A percentile compares a stretch with the other conserved stretches of the same genome.
Evolutionary conservation across 2,329 filamentous ascomycete genomes (phyloP).

Genomic region (Neurospora crassa): DNA sequence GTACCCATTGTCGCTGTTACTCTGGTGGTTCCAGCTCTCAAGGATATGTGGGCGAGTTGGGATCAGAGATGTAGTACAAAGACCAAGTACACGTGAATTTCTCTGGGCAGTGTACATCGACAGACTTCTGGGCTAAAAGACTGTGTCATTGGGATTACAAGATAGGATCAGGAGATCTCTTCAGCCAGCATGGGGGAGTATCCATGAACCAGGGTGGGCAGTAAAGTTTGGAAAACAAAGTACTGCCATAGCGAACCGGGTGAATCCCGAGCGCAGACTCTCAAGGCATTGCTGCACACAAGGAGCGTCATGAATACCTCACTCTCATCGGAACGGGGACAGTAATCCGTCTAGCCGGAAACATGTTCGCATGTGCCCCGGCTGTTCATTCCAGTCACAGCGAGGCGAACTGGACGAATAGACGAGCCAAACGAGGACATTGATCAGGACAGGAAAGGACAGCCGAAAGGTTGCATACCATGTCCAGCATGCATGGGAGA

Average conservation of each 20-base stretch:
- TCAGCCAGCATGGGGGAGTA: neutral
- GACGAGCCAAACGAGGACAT: neutral
- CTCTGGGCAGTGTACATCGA: neutral
- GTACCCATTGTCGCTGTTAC: neutral
- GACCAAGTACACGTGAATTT: too few species aligned
- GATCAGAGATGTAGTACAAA: neutral
- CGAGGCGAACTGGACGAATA: neutral
- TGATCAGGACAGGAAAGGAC: neutral
- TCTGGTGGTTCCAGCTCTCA: neutral
- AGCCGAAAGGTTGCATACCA: neutral
- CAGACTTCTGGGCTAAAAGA: neutral
- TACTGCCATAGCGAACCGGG: neutral
- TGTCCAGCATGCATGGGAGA: neutral
- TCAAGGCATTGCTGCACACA: neutral
- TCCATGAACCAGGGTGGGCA: neutral
- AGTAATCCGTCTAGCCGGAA: neutral
- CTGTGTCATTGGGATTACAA: neutral
- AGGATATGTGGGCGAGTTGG: neutral
- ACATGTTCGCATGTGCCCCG: neutral
- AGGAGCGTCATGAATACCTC: neutral
- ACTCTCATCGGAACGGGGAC: neutral
- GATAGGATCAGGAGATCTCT: neutral
- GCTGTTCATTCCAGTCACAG: neutral
- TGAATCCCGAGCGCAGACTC: neutral
- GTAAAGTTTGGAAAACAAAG: neutral